phyloP scores from a whole-genome alignment of 2,329 filamentous ascomycete genomes.

The Botrytis elliptica region DNA sequence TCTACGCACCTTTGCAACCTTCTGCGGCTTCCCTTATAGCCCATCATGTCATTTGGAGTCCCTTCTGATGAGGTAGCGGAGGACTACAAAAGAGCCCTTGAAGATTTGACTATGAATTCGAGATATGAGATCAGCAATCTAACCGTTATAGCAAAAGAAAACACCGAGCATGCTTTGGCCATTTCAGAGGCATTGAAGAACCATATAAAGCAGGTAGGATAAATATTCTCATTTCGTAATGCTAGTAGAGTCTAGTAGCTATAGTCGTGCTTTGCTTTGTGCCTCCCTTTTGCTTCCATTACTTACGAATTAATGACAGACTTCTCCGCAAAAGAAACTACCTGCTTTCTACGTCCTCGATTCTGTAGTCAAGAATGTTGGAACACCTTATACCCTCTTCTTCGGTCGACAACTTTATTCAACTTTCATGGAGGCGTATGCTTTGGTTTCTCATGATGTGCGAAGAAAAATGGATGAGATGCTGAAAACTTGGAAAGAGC shows the following conservation, averaged over 20 bases:
- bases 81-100: slow-evolving; percentile 90
- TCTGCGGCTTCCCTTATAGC: slow-evolving; percentile 34
- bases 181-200: slow-evolving; percentile 89
- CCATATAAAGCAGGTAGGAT: slow-evolving; percentile 89
- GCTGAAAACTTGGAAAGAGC: slow-evolving; percentile 97
- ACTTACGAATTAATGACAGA: slow-evolving; percentile 52
- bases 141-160: slow-evolving; percentile 96
- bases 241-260: slow-evolving; percentile 27
- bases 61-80: slow-evolving; percentile 80
- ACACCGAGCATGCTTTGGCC: slow-evolving; percentile 89
- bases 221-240: slow-evolving; percentile 33
- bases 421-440: slow-evolving; percentile 96
- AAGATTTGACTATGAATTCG: slow-evolving; percentile 87
- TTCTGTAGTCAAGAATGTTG: slow-evolving; percentile 97
- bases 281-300: slow-evolving; percentile 30
- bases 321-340: slow-evolving; percentile 82
- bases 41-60: slow-evolving; percentile 61
- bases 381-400: slow-evolving; percentile 94
- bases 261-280: slow-evolving; percentile 26
- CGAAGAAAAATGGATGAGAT: slow-evolving; percentile 94
- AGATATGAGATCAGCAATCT: slow-evolving; percentile 95
- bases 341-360: slow-evolving; percentile 97
- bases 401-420: slow-evolving; percentile 87
- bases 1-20: slow-evolving; percentile 27
- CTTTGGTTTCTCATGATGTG: slow-evolving; percentile 77